A percentile compares a stretch with the other conserved stretches of the same genome.
phyloP scores from a whole-genome alignment of 768 basidiomycete genomes.

The Boletus huronensis region DNA sequence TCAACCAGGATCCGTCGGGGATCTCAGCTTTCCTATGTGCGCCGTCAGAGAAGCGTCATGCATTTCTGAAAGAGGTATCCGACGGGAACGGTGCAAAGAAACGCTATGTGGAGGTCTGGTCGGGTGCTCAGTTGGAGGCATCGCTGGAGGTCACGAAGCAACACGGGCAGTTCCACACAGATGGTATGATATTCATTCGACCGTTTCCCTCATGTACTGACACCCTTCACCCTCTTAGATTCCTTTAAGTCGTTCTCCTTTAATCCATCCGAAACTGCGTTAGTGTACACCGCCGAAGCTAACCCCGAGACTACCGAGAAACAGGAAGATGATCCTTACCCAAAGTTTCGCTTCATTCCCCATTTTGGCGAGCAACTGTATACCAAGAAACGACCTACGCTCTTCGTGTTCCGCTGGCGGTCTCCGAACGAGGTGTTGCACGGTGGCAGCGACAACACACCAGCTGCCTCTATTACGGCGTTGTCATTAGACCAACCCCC shows the following conservation, averaged over 20 bases:
- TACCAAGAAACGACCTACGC: constrained; percentile 47
- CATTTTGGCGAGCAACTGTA: constrained; percentile 62
- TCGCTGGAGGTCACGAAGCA: constrained; percentile 54
- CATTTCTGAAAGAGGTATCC: constrained; percentile 41
- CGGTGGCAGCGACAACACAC: constrained; percentile 1
- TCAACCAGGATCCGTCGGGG: constrained; percentile 29
- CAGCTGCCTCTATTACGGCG: constrained; percentile 7
- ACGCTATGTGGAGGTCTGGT: constrained; percentile 62
- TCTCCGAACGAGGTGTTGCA: background rate
- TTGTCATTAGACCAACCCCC: constrained; percentile 12
- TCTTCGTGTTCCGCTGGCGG: constrained; percentile 55
- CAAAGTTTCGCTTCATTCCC: constrained; percentile 53
- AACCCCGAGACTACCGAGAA: constrained; percentile 27
- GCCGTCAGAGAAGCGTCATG: constrained; percentile 39
- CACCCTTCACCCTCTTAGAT: constrained; percentile 36
- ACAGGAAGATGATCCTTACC: constrained; percentile 27
- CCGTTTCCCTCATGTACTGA: background rate
- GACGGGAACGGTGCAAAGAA: constrained; percentile 33
- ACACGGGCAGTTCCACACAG: constrained; percentile 59
- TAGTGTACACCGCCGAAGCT: constrained; percentile 62
- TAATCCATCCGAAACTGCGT: constrained; percentile 45
- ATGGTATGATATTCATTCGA: constrained; percentile 39
- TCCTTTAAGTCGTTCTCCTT: constrained; percentile 51
- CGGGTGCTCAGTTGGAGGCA: constrained; percentile 38
- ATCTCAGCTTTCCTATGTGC: constrained; percentile 43